These are phyloP conservation scores for Pyrus hybrid DNA, from an alignment of 331 rosid genomes.

Conservation along the genomic window DNA sequence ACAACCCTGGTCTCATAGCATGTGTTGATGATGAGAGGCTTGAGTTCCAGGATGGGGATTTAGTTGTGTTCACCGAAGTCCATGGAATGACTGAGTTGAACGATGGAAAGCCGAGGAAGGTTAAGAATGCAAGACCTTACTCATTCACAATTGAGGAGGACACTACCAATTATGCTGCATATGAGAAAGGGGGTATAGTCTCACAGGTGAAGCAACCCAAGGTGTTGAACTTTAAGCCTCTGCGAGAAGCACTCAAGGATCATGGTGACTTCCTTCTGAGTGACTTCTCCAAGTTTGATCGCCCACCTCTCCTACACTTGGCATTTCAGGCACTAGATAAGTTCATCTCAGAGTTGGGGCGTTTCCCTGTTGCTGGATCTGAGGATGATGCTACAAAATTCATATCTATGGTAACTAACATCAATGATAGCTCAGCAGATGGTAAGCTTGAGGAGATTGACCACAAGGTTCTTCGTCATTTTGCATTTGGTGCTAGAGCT, in stretches of 20 bases:
- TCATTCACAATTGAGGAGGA: conserved; percentile 23
- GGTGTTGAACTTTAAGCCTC: conserved; percentile 16
- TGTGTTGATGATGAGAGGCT: conserved; percentile 26
- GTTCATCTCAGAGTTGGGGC: conserved; percentile 12
- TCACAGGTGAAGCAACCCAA: conserved; percentile 23
- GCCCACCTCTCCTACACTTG: conserved; percentile 21
- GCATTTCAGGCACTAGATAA: conserved; percentile 22
- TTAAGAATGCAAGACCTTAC: conserved; percentile 17
- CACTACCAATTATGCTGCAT: conserved; percentile 6
- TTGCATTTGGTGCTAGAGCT: conserved; percentile 25
- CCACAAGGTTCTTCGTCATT: conserved; percentile 6
- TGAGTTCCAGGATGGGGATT: conserved; percentile 19
- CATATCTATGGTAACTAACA: conserved; percentile 1
- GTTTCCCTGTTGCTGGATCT: conserved; percentile 14
- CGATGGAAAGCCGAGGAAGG: conserved; percentile 16
- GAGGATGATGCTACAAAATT: conserved; percentile 15
- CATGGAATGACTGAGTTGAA: conserved; percentile 18
- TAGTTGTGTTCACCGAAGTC: conserved; percentile 18
- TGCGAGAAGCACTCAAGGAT: conserved; percentile 16
- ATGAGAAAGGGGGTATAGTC: conserved; percentile 17
- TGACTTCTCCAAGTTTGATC: conserved; percentile 24
- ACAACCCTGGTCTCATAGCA: conserved; percentile 19
- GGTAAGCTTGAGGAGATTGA: conserved; percentile 17
- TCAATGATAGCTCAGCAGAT: conserved; percentile 11
- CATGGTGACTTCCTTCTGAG: conserved; percentile 22